Base-by-base conservation (phyloP, 306 rosid genomes). In the Rosa lucieae region DNA sequence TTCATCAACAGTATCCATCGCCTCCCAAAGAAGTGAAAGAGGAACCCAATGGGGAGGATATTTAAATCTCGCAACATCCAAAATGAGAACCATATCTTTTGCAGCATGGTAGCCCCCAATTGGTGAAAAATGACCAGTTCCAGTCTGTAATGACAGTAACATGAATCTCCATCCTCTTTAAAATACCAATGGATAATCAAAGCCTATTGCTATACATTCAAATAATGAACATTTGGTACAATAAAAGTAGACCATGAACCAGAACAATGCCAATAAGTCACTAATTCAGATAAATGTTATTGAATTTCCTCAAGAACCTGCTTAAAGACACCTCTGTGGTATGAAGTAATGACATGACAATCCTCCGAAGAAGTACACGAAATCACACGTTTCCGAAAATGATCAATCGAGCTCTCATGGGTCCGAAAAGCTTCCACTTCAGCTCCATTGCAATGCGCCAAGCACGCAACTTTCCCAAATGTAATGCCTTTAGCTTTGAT, bases 31-130 rank as follows among this genome's bases (percentile, higher is more conserved):
- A 79, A 86, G 89, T 42, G 84, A 77, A 81, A 92, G 89, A 17
- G 97, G 99, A 85, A 95, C 95, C 99, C 99, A 95, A 20, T 92
- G 99, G 59, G 98, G 96, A 81, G 98, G 99, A 84, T 95, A 92
- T 77, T 95, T 92, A 77, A 92, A 95, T 75, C 99, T 92, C 37
- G 99, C 95, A 59, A 92, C 99, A 86, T 95, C 99, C 93, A 95
- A 84, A 49, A 95, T 83, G 77, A 95, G 97, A 76, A 88, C 94
- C 96, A 95, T 84, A 77, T 95, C 99, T 78, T 86, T 92, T 77
- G 80, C 92, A 46, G 89, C 85, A 80, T 92, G 97, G 78, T 95
- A 95, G 47, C 97, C 98, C 35, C 99, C 98, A 70, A 95, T 78
- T 0, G 99, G 99, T 39, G 99, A 95, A 86, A 95, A 95, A 83